phyloP scores from a whole-genome alignment of 352 stramenopile species.

The Phytophthora sp. region DNA sequence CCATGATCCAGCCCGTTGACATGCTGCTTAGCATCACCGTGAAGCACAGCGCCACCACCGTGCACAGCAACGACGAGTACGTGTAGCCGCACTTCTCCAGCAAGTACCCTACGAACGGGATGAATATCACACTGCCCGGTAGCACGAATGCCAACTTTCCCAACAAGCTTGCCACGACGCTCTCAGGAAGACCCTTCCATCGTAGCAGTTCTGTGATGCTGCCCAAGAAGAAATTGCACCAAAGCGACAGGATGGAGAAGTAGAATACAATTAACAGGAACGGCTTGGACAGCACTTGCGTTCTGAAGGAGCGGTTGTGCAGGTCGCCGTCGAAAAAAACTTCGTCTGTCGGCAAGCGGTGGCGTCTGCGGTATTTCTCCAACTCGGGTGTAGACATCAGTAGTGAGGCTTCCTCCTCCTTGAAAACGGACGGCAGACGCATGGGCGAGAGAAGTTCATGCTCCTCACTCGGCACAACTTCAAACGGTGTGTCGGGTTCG shows the following conservation, averaged over 20 bases:
- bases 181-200: constrained; percentile 52
- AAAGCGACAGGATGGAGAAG: constrained; percentile 79
- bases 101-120: constrained; percentile 72
- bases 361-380: constrained; percentile 37
- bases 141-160: constrained; percentile 65
- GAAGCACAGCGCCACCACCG: constrained; percentile 46
- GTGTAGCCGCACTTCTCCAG: constrained; percentile 78
- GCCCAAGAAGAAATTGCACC: constrained; percentile 87
- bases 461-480: constrained; percentile 24
- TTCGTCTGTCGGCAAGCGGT: constrained; percentile 31
- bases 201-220: constrained; percentile 65
- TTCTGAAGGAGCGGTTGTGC: constrained; percentile 64
- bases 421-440: constrained; percentile 60
- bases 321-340: constrained; percentile 49
- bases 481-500: constrained; percentile 64
- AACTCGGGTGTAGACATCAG: constrained; percentile 60
- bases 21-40: constrained; percentile 44
- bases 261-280: constrained; percentile 79
- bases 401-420: constrained; percentile 56
- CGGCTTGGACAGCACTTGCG: constrained; percentile 61
- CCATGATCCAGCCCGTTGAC: constrained; percentile 53
- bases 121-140: constrained; percentile 74
- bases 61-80: constrained; percentile 55
- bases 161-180: constrained; percentile 46
- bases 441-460: constrained; percentile 66